Base-by-base conservation (phyloP, 2,329 filamentous ascomycete species). In the Karstenula rhodostoma region DNA sequence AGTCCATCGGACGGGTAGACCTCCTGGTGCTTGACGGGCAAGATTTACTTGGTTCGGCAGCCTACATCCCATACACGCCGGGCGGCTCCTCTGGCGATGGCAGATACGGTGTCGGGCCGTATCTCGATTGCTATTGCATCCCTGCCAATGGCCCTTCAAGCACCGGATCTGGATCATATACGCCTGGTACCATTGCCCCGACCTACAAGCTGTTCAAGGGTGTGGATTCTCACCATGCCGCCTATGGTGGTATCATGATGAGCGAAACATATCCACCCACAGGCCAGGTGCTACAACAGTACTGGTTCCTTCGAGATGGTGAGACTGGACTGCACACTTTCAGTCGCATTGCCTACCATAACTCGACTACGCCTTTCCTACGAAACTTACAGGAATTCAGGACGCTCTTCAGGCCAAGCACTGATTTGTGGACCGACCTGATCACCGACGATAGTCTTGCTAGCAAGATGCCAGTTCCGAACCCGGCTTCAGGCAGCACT, bases 301-400 rank as follows among this genome's bases (percentile, higher is more conserved):
- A 89, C 72, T 89, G 86, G 85, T 0, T 89, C 89, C 48, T 84
- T 83, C 1, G 87, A 89, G 71, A 89, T 87, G 0, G 87, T 87
- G 0, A 72, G 89, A 40, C 87, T 89, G 67, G 84, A 82, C 0
- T 89, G 89, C 73, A 85, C 82, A 59, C 82, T 86, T 89, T 89
- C 73, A 86, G 82, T 63, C 81, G 86, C 19, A 73, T 88, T 8
- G 80, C 82, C 0, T 89, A 89, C 65, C 77, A 86, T 71, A 88
- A 88, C 68, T 80, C 83, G 61, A 84, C 82, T 1, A 82, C 77
- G 3, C 86, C 85, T 0, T 85, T 85, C 61, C 73, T 88, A 52
- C 19, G 73, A 87, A 9, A 80, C 82, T 1, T 90, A 89, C 65
- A 78, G 86, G 71, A 89, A 88, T 68, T 80, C 83, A 59, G 83